Conservation (phyloP, 805 yeast genomes). For the Schwanniomyces polymorphus region DNA sequence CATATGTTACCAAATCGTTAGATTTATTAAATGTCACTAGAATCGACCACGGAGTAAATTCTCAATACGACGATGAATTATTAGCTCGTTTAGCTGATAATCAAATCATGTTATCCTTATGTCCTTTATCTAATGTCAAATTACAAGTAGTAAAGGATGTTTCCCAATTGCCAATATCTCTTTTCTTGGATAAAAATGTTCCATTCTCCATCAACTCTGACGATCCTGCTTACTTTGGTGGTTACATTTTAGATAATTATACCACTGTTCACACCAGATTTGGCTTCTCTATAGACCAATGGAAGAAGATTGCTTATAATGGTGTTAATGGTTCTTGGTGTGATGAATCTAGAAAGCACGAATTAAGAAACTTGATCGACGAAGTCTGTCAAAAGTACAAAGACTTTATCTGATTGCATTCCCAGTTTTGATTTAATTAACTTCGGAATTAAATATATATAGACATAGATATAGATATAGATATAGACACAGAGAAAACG, state of each 20-base stretch:
- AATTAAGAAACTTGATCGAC: constrained; percentile 47
- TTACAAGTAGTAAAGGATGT: constrained; percentile 72
- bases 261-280: constrained; percentile 61
- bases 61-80: constrained; percentile 53
- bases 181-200: constrained; percentile 59
- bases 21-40: constrained; percentile 62
- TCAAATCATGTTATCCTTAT: constrained; percentile 62
- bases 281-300: constrained; percentile 57
- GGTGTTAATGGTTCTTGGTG: constrained; percentile 77
- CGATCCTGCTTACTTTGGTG: constrained; percentile 69
- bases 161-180: constrained; percentile 62
- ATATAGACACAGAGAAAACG: no score
- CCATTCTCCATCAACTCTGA: constrained; percentile 67
- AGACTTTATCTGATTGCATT: constrained; percentile 7
- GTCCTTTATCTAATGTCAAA: constrained; percentile 78
- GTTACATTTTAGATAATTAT: constrained; percentile 79
- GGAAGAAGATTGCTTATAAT: constrained; percentile 65
- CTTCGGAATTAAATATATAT: not conserved
- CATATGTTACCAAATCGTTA: constrained; percentile 59
- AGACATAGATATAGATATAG: not conserved
- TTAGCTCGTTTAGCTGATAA: constrained; percentile 56
- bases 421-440: not conserved
- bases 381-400: constrained; percentile 39
- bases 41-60: constrained; percentile 80
- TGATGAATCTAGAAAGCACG: constrained; percentile 52